phyloP scores from a whole-genome alignment of 2,329 filamentous ascomycete species.

The Fusarium nurragi region DNA sequence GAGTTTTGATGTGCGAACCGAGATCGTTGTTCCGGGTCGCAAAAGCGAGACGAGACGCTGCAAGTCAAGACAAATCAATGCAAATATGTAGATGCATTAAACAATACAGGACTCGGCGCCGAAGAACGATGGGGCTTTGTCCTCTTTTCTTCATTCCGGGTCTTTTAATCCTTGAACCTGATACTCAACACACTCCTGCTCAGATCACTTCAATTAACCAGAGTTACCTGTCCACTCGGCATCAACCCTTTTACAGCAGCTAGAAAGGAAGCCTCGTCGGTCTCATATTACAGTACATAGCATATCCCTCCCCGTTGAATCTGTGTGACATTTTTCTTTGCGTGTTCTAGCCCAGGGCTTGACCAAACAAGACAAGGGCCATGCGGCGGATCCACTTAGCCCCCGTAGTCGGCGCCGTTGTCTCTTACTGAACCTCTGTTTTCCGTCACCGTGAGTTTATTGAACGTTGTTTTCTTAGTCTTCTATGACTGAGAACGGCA shows the following conservation, averaged over 20 bases:
- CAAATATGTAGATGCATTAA: not conserved
- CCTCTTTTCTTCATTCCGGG: conserved; percentile 9
- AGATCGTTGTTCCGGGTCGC: conserved; percentile 25
- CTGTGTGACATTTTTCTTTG: conserved; percentile 28
- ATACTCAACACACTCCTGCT: not conserved
- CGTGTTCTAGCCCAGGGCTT: conserved; percentile 23
- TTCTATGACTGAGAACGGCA: conserved; percentile 26
- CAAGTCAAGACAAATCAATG: not conserved
- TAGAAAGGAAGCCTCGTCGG: not conserved
- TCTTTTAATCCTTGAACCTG: conserved; percentile 10
- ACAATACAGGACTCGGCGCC: no score
- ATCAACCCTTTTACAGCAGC: conserved; percentile 3
- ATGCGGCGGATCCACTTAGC: conserved; percentile 18
- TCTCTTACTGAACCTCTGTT: conserved; percentile 27
- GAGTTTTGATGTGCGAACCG: conserved; percentile 26
- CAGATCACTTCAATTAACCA: not conserved
- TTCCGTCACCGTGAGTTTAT: conserved; percentile 24
- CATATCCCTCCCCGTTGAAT: conserved; percentile 14
- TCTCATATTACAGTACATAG: conserved; percentile 3
- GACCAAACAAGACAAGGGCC: conserved; percentile 8
- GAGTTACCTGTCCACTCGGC: conserved; percentile 17
- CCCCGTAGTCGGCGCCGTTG: conserved; percentile 36
- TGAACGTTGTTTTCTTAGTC: conserved; percentile 7
- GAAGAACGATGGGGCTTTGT: conserved; percentile 4
- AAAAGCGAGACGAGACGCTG: conserved; percentile 3